A percentile compares a stretch with the other conserved stretches of the same genome.
These are phyloP conservation scores for Lentinula sp. DNA, from an alignment of 768 basidiomycete genomes.

Conservation along the genomic window DNA sequence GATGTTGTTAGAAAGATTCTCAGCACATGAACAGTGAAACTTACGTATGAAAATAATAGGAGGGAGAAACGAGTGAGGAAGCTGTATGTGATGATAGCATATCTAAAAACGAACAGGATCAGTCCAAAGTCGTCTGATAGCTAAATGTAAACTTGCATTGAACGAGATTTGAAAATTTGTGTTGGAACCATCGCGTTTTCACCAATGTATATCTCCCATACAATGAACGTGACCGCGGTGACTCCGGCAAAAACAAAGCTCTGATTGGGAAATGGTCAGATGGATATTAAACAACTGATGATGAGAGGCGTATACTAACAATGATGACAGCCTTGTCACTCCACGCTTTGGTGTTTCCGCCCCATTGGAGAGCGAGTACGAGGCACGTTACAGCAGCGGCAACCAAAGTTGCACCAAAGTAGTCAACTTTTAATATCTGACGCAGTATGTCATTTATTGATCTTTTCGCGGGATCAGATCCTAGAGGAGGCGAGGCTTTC, in stretches of 20 bases:
- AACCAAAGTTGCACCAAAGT: conserved; percentile 28
- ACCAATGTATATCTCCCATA: conserved; percentile 10
- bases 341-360: conserved; percentile 39
- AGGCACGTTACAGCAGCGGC: conserved; percentile 28
- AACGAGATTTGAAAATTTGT: conserved; percentile 10
- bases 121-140: background rate
- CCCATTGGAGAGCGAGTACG: conserved; percentile 38
- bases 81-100: conserved; percentile 1
- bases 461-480: conserved; percentile 10
- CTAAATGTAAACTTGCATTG: background rate
- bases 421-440: conserved; percentile 23
- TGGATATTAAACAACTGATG: background rate
- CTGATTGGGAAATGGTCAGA: background rate
- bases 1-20: background rate
- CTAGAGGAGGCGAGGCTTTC: conserved; percentile 11
- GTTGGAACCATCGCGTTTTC: conserved; percentile 13
- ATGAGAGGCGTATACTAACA: conserved; percentile 5
- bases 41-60: conserved; percentile 9
- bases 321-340: conserved; percentile 13
- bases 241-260: conserved; percentile 9
- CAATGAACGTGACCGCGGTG: conserved; percentile 1
- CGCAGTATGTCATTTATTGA: conserved; percentile 7
- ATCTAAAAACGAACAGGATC: background rate
- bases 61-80: conserved; percentile 9
- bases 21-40: background rate